Base-by-base conservation (phyloP, 1,284 basidiomycete species). In the Uromyces viciae-fabae region DNA sequence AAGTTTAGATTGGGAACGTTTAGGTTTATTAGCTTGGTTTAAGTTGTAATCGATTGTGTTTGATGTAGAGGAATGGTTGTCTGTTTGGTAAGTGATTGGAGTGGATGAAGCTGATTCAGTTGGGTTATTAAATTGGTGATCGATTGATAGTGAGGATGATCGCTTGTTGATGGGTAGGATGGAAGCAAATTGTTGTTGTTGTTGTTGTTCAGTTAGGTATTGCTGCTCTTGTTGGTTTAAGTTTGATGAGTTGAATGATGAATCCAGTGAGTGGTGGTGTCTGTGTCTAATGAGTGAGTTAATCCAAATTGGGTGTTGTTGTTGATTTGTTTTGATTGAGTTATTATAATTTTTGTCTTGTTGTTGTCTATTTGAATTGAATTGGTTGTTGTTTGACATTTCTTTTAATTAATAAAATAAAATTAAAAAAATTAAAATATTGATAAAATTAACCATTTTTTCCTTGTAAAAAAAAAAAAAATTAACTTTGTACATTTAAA, bases 241-340 rank as follows among this genome's bases (percentile, higher is more conserved):
- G 40, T 42, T 69, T 73, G 46, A 5, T 15, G 25, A 17, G 2
- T 14, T 52, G 5, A 11, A 54, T 2, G 58, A 64, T 22, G 74
- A 76, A 62, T 76, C 74, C 28, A 76, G 62, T 4, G 75, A 76
- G 56, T 64, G 60, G 28, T 76, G 75, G 15, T 76, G 75, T 14
- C 75, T 40, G 54, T 76, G 75, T 52, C 52, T 28, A 36, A 3
- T 42, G 42, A 46, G 66, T 40, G 60, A 43, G 25, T n/a, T 11
- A 46, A 31, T 71, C 68, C 68, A 71, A 43, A 28, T 64, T 4
- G 62, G 4, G 1, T 58, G 62, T 25, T 66, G 62, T 8, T 66
- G 22, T 58, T 15, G 62, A 1, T 42, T 8, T 15, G 14, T 40
- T 2, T 17, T 66, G 17, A 15, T 22, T 4, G 22, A 8, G 31